Base-by-base conservation (phyloP, 805 yeast species). In the Priceomyces carsonii region DNA sequence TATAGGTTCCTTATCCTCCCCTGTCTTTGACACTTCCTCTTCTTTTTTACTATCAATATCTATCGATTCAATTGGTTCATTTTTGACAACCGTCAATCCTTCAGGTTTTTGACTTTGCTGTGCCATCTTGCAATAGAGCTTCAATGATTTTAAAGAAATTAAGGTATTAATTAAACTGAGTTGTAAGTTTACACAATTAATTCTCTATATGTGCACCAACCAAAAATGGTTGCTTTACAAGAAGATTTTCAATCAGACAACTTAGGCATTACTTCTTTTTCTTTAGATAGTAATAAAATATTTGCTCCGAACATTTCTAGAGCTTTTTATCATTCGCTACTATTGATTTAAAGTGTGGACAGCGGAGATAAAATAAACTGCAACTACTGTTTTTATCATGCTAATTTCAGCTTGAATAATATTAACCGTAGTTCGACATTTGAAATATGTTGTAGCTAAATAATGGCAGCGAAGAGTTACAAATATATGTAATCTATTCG, bases 311-410 rank as follows among this genome's bases (percentile, higher is more conserved):
- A 47, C 37, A 40, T 46, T 48, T 69, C 52, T 67, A 67, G 73
- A 67, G 71, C 73, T 66, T 60, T 50, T 46, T 52, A 53, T 44
- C 47, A 45, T 20, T 20, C 36, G 47, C 43, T 36, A 36, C 51
- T 34, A 43, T 57, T 54, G 57, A 43, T 58, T 45, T 48, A 48
- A 55, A 63, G 73, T 67, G 71, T 67, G 73, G 73, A 67, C 71
- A 66, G 61, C 68, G 70, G 71, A 67, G 73, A 53, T 55, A 66
- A 33, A 66, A 17, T 17, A 47, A 55, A 26, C 14, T 23, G 26
- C 26, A 12, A n/a, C 14, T 23, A 23, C 26, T 23, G 14, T 7
- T 23, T 23, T 23, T 15, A 23, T 23, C 14, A 13, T 23, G 14
- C 14, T 13, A 23, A 23, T 23, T 21, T 23, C 14, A 23, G n/a